These are phyloP conservation scores for Rhizophora mangle DNA, from an alignment of 345 rosid genomes.

Conservation along the genomic window DNA sequence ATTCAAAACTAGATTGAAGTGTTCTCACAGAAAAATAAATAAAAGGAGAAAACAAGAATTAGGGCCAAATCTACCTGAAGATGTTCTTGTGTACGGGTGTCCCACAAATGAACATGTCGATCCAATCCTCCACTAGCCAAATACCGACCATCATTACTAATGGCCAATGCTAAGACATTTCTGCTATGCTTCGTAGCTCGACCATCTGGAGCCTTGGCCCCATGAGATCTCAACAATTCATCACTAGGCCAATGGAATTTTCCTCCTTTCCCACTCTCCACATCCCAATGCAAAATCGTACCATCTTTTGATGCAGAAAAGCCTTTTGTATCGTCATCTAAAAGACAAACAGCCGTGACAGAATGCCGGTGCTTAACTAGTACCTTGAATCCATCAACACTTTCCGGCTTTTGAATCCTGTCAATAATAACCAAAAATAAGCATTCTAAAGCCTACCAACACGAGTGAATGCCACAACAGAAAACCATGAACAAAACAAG, in stretches of 20 bases:
- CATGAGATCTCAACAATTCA: slow-evolving; percentile 62
- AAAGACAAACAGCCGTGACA: slow-evolving; percentile 76
- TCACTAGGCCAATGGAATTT: slow-evolving; percentile 77
- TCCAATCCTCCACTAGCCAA: slow-evolving; percentile 95
- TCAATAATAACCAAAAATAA: slow-evolving; percentile 12
- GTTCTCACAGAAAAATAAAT: neutral
- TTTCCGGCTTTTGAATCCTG: slow-evolving; percentile 73
- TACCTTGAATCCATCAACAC: slow-evolving; percentile 43
- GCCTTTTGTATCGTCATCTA: slow-evolving; percentile 82
- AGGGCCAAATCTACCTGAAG: slow-evolving; percentile 52
- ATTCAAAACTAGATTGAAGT: too few relatives aligned
- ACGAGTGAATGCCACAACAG: neutral
- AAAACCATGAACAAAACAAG: neutral
- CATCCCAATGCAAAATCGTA: slow-evolving; percentile 80
- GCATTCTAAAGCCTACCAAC: slow-evolving; percentile 1
- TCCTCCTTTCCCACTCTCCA: slow-evolving; percentile 58
- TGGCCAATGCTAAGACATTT: slow-evolving; percentile 75
- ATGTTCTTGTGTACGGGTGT: slow-evolving; percentile 75
- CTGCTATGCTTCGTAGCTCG: slow-evolving; percentile 63
- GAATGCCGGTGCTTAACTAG: slow-evolving; percentile 70
- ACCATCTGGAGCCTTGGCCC: slow-evolving; percentile 73
- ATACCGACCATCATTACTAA: slow-evolving; percentile 86
- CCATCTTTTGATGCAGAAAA: slow-evolving; percentile 96
- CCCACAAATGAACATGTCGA: slow-evolving; percentile 97
- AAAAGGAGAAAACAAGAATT: neutral